Evolutionary conservation across 495 filamentous ascomycete species (phyloP).

Genomic region (Penicillium robsamsonii): DNA sequence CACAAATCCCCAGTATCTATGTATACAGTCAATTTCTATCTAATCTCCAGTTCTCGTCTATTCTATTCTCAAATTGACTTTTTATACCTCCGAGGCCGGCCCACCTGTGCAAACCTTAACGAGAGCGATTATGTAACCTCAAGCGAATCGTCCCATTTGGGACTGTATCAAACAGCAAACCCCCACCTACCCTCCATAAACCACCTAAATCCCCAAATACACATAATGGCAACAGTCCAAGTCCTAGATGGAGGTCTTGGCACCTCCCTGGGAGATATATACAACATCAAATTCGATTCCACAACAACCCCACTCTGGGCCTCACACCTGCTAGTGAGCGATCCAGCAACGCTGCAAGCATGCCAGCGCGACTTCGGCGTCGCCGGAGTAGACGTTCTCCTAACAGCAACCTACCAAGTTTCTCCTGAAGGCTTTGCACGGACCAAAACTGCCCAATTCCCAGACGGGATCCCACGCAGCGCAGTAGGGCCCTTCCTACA

Average conservation of each 20-base stretch:
- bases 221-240: slow-evolving; percentile 33
- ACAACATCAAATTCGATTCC: slow-evolving; percentile 45
- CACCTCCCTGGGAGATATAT: slow-evolving; percentile 59
- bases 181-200: slow-evolving; percentile 9
- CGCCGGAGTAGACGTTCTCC: slow-evolving; percentile 57
- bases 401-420: slow-evolving; percentile 66
- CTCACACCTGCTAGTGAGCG: slow-evolving; percentile 56
- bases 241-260: slow-evolving; percentile 67
- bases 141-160: background rate
- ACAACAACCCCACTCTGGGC: slow-evolving; percentile 61
- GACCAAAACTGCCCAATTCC: slow-evolving; percentile 29
- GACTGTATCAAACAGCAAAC: slow-evolving; percentile 2
- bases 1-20: background rate
- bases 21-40: background rate
- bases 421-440: slow-evolving; percentile 51
- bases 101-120: background rate
- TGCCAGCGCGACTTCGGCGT: slow-evolving; percentile 54
- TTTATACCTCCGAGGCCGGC: slow-evolving; percentile 15
- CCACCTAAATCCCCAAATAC: background rate
- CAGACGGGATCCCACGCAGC: slow-evolving; percentile 24
- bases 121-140: slow-evolving; percentile 15
- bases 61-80: background rate
- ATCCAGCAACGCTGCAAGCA: slow-evolving; percentile 45
- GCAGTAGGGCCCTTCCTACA: slow-evolving; percentile 26
- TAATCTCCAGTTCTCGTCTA: background rate